Conservation (phyloP, 495 filamentous ascomycete species). For the Xylaria nigripes region DNA sequence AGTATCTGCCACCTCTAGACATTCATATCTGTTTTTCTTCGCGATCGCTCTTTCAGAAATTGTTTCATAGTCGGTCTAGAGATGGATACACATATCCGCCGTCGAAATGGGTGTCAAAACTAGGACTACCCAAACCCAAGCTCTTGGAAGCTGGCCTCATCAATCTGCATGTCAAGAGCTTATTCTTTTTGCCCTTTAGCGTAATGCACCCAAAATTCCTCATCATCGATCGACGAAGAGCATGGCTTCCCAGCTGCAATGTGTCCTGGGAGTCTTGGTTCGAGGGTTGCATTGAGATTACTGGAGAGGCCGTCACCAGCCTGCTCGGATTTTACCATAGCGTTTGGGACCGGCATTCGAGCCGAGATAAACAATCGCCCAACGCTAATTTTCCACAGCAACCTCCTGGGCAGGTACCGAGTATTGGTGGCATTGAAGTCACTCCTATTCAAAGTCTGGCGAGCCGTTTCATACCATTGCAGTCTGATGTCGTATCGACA, state of each 20-base stretch:
- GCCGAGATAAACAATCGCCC: conserved; percentile 10
- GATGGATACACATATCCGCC: conserved; percentile 51
- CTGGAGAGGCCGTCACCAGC: conserved; percentile 45
- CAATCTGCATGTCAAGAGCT: conserved; percentile 56
- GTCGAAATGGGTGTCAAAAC: conserved; percentile 42
- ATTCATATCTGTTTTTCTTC: conserved; percentile 62
- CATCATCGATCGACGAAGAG: conserved; percentile 54
- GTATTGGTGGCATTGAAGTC: conserved; percentile 6
- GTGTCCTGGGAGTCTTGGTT: conserved; percentile 72
- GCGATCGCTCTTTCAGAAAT: conserved; percentile 55
- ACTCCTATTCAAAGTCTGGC: conserved; percentile 11
- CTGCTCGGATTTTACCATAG: conserved; percentile 51
- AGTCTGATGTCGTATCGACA: conserved; percentile 29
- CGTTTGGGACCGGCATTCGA: conserved; percentile 43
- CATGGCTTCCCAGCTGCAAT: conserved; percentile 61
- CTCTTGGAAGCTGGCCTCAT: conserved; percentile 45
- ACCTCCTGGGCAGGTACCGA: background rate
- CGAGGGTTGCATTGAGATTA: conserved; percentile 56
- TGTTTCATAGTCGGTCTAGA: conserved; percentile 52
- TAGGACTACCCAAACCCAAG: conserved; percentile 50
- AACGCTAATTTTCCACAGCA: background rate
- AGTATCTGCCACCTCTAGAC: conserved; percentile 24
- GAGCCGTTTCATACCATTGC: conserved; percentile 3
- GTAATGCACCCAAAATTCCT: conserved; percentile 73
- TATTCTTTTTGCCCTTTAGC: conserved; percentile 66